These are phyloP conservation scores for Fusarium torulosum DNA, from an alignment of 2,329 filamentous ascomycete species.

Conservation along the genomic window DNA sequence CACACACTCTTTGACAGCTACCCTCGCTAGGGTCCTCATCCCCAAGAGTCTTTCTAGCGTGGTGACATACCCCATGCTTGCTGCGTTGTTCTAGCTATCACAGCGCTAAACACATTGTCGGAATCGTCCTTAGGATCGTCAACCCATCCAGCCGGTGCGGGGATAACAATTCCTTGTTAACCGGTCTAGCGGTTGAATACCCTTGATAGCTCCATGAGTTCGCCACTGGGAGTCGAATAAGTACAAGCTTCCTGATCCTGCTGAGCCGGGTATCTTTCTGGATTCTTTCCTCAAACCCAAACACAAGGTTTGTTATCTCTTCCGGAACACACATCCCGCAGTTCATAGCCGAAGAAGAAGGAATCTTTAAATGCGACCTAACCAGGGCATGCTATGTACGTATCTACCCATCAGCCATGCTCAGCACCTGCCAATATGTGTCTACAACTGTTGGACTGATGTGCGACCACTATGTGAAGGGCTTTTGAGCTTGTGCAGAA, in stretches of 20 bases:
- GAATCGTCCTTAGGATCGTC: constrained; percentile 43
- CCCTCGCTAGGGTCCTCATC: constrained; percentile 27
- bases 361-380: constrained; percentile 15
- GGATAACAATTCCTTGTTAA: constrained; percentile 30
- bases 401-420: not conserved
- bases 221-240: constrained; percentile 7
- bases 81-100: constrained; percentile 46
- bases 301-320: constrained; percentile 20
- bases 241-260: constrained; percentile 30
- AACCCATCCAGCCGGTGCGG: constrained; percentile 43
- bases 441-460: not conserved
- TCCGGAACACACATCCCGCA: constrained; percentile 29
- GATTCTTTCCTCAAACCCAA: constrained; percentile 34
- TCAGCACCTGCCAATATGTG: not conserved
- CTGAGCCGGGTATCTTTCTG: constrained; percentile 32
- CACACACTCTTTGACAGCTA: constrained; percentile 20
- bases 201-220: constrained; percentile 36
- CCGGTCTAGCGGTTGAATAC: constrained; percentile 24
- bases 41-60: constrained; percentile 42
- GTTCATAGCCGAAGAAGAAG: constrained; percentile 16
- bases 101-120: constrained; percentile 49
- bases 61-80: constrained; percentile 42
- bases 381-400: constrained; percentile 8
- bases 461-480: not conserved
- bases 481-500: constrained; percentile 5